Evolutionary conservation across 1,284 basidiomycete species (phyloP).

Genomic region (Thelephora terrestris): DNA sequence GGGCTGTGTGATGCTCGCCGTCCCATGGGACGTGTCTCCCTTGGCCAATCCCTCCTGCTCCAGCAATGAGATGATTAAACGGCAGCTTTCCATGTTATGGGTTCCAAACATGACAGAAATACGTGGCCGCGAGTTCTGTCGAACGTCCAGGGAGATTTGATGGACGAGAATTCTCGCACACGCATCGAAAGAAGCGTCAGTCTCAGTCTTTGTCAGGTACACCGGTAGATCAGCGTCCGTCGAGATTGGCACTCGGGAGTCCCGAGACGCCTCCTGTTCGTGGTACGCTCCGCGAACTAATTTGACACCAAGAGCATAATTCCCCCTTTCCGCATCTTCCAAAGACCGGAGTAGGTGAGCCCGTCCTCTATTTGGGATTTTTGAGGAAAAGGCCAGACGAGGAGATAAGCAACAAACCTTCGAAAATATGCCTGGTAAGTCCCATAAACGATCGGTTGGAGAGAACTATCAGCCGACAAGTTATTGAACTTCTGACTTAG

Average conservation of each 20-base stretch:
- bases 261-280: constrained; percentile 57
- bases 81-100: constrained; percentile 69
- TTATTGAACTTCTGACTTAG: constrained; percentile 73
- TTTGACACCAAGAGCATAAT: constrained; percentile 85
- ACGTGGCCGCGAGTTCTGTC: background rate
- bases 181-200: constrained; percentile 72
- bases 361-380: constrained; percentile 40
- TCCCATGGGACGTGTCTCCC: constrained; percentile 17
- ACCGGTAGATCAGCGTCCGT: constrained; percentile 54
- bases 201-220: constrained; percentile 60
- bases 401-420: constrained; percentile 30
- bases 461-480: constrained; percentile 20
- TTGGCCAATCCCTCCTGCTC: constrained; percentile 46
- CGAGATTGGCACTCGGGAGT: constrained; percentile 38
- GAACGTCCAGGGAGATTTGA: constrained; percentile 25
- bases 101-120: constrained; percentile 79
- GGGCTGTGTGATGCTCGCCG: constrained; percentile 34
- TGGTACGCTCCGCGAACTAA: constrained; percentile 95
- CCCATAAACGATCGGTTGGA: constrained; percentile 64
- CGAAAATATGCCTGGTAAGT: constrained; percentile 84
- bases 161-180: constrained; percentile 57
- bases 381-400: background rate
- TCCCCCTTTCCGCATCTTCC: constrained; percentile 55
- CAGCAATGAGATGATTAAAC: constrained; percentile 53
- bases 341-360: constrained; percentile 58